phyloP scores from a whole-genome alignment of 208 protist genomes.

The Leishmania arabica region DNA sequence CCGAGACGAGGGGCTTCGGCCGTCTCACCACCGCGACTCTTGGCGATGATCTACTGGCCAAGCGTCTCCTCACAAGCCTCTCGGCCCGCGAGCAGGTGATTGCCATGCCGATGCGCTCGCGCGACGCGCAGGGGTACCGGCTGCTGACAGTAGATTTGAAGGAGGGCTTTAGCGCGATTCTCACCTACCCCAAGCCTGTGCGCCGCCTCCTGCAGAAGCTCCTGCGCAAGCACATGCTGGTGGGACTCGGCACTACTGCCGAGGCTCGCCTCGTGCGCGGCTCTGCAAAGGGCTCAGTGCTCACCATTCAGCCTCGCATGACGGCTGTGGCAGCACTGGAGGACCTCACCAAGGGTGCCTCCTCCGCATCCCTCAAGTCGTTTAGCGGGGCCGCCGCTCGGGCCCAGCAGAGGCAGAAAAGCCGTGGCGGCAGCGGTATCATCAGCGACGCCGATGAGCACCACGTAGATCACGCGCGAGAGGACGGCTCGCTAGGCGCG shows the following conservation, averaged over 20 bases:
- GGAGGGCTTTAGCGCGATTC: constrained; percentile 62
- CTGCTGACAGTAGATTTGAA: constrained; percentile 60
- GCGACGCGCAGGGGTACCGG: constrained; percentile 81
- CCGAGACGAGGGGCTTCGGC: constrained; percentile 73
- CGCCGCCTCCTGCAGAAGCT: constrained; percentile 54
- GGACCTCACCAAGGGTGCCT: constrained; percentile 18
- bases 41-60: constrained; percentile 68
- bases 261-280: constrained; percentile 57
- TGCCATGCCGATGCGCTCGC: constrained; percentile 45
- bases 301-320: constrained; percentile 52
- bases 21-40: constrained; percentile 69
- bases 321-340: constrained; percentile 78
- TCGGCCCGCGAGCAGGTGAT: constrained; percentile 50
- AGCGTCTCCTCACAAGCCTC: constrained; percentile 68
- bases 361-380: background rate
- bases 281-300: constrained; percentile 60
- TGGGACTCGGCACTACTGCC: constrained; percentile 78
- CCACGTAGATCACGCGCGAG: background rate
- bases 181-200: constrained; percentile 55
- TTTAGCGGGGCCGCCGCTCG: constrained; percentile 1
- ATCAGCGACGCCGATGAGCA: constrained; percentile 3
- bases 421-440: background rate
- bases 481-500: background rate
- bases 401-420: background rate
- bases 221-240: constrained; percentile 80